A percentile compares a stretch with the other conserved stretches of the same genome.
phyloP scores from a whole-genome alignment of 2,329 filamentous ascomycete species.

The Fusarium sp. region DNA sequence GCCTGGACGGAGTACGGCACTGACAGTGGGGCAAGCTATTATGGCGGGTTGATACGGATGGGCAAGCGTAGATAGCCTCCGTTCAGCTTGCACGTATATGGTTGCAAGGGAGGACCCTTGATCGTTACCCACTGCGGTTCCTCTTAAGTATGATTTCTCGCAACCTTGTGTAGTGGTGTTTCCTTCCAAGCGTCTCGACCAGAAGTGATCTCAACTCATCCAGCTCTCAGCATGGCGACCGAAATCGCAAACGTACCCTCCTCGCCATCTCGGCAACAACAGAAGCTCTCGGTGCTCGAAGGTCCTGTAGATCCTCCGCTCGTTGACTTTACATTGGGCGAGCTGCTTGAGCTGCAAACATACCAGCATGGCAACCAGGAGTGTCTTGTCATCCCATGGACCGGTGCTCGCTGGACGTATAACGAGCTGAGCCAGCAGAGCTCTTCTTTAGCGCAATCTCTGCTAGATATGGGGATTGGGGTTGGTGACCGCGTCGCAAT shows the following conservation, averaged over 20 bases:
- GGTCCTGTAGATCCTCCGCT: constrained; percentile 76
- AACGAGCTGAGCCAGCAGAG: constrained; percentile 71
- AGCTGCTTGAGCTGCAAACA: constrained; percentile 77
- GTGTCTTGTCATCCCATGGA: constrained; percentile 80
- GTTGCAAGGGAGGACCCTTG: constrained; percentile 27
- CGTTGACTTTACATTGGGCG: constrained; percentile 76
- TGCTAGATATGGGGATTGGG: constrained; percentile 73
- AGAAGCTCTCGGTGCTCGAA: constrained; percentile 69
- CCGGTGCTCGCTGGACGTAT: constrained; percentile 78
- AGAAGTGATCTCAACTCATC: constrained; percentile 1
- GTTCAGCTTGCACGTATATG: constrained; percentile 33
- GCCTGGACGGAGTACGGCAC: constrained; percentile 33
- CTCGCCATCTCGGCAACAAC: constrained; percentile 46
- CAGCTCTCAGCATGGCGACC: constrained; percentile 45
- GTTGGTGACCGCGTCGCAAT: constrained; percentile 78
- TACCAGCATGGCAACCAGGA: constrained; percentile 73
- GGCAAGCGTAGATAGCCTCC: constrained; percentile 30
- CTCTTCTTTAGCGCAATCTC: constrained; percentile 70
- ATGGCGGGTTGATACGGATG: constrained; percentile 39
- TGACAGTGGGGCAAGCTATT: constrained; percentile 37
- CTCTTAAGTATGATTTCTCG: constrained; percentile 1
- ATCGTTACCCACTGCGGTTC: constrained; percentile 5
- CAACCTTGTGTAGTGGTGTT: not conserved
- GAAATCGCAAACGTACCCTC: constrained; percentile 46
- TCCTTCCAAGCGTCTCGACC: not conserved